Conservation (phyloP, 768 basidiomycete genomes). For the Xerocomellus intermedius region DNA sequence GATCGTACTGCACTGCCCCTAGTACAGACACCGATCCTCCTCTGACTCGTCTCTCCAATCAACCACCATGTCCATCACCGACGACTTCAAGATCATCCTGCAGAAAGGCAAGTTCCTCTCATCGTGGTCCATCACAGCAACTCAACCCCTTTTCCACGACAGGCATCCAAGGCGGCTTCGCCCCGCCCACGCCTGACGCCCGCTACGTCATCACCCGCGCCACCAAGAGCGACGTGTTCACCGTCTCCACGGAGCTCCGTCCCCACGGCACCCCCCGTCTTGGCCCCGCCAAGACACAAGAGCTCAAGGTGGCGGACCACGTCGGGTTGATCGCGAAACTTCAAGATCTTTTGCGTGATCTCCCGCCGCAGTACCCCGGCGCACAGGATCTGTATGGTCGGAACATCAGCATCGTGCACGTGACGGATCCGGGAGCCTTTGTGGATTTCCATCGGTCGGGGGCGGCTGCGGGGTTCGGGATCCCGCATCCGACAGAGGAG, state of each 20-base stretch:
- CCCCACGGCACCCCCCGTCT: conserved; percentile 45
- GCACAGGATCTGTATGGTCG: conserved; percentile 73
- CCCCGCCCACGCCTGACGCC: conserved; percentile 60
- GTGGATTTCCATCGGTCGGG: conserved; percentile 36
- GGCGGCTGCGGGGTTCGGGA: conserved; percentile 51
- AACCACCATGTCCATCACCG: conserved; percentile 18
- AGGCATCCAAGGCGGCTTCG: conserved; percentile 76
- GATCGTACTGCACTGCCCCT: not conserved
- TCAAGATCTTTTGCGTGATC: conserved; percentile 56
- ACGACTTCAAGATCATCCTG: conserved; percentile 27
- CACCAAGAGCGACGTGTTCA: conserved; percentile 36
- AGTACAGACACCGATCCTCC: not conserved
- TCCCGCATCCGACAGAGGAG: conserved; percentile 51
- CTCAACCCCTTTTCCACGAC: not conserved
- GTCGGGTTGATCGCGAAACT: conserved; percentile 36
- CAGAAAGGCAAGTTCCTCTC: conserved; percentile 52
- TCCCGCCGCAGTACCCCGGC: conserved; percentile 38
- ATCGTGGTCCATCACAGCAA: too few relatives aligned
- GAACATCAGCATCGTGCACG: conserved; percentile 63
- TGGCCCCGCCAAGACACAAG: conserved; percentile 45
- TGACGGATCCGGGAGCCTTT: conserved; percentile 14
- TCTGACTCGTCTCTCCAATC: not conserved
- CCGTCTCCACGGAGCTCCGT: conserved; percentile 49
- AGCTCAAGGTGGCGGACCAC: conserved; percentile 37
- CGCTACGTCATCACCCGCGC: conserved; percentile 50